Base-by-base conservation (phyloP, 495 filamentous ascomycete genomes). In the Letharia columbiana region DNA sequence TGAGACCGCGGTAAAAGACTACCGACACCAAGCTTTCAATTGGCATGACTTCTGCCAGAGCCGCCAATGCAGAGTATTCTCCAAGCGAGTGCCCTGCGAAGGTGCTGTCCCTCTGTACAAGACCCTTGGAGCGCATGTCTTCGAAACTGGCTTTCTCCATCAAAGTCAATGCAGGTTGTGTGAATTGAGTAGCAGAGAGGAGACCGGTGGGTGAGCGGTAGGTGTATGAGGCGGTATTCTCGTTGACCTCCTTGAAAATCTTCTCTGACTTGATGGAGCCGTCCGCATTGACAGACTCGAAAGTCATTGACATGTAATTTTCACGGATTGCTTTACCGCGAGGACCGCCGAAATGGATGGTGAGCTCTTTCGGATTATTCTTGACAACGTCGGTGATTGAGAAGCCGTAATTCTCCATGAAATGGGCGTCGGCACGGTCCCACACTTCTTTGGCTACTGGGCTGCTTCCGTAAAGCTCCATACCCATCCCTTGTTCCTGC, bases 101-200 rank as follows among this genome's bases (percentile, higher is more conserved):
- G 75, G 87, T 92, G 80, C 91, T 96, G 77, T 97, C 94, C 62
- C 90, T 84, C 72, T 97, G 92, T 37, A 99, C 92, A 45, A 99
- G 84, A 67, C 94, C 94, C 80, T 96, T 97, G 69, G 91, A 84
- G 69, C 88, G 90, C 95, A 99, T 98, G 75, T 99, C 94, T 79
- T 99, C 94, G 71, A 98, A 99, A 70, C 90, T 94, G 65, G 94
- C 94, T 81, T 99, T 99, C 81, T 99, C 94, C 95, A 99, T 98
- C 61, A 99, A 81, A 40, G 94, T 99, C 66, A 99, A 80, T 50
- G 94, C 95, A 11, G 94, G 94, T 74, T 99, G 94, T 5, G 94
- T 98, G 80, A 99, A 99, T 72, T 99, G 94, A 18, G 94, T 99
- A 13, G 94, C 94, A 31, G 95, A 99, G 41, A 99, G 85, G 41